These are phyloP conservation scores for Triticum timopheevii DNA, from an alignment of 176 grass and related monocot species.

Conservation along the genomic window DNA sequence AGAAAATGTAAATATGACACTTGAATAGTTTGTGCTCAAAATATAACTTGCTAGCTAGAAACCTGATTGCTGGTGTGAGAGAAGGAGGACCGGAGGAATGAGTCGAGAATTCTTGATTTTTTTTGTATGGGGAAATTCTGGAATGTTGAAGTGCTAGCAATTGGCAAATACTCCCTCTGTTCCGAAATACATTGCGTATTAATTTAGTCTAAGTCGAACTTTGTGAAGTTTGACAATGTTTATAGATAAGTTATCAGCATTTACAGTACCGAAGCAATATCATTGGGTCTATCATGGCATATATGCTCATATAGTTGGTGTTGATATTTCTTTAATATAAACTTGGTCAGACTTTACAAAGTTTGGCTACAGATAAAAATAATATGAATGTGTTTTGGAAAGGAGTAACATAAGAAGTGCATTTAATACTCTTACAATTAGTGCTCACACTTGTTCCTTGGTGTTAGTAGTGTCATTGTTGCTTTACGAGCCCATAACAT, in stretches of 20 bases:
- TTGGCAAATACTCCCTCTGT: neutral
- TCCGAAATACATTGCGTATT: neutral
- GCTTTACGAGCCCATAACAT: neutral
- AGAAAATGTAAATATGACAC: neutral
- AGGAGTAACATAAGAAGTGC: neutral
- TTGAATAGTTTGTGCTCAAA: neutral
- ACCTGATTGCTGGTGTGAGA: neutral
- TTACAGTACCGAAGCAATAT: neutral
- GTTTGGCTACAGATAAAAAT: neutral
- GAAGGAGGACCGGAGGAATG: neutral
- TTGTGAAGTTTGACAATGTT: neutral
- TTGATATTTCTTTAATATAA: neutral
- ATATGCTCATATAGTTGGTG: neutral
- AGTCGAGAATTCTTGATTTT: neutral
- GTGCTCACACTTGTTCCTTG: neutral
- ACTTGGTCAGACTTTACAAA: neutral
- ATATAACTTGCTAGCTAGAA: neutral
- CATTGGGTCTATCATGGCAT: neutral
- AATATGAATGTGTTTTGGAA: neutral
- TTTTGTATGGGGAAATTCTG: neutral
- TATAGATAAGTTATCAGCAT: neutral
- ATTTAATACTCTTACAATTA: neutral
- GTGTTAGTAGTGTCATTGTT: neutral
- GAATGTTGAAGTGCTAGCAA: neutral
- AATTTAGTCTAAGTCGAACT: neutral